phyloP scores from a whole-genome alignment of 169 alveolate genomes.

The Perkinsus olseni region DNA sequence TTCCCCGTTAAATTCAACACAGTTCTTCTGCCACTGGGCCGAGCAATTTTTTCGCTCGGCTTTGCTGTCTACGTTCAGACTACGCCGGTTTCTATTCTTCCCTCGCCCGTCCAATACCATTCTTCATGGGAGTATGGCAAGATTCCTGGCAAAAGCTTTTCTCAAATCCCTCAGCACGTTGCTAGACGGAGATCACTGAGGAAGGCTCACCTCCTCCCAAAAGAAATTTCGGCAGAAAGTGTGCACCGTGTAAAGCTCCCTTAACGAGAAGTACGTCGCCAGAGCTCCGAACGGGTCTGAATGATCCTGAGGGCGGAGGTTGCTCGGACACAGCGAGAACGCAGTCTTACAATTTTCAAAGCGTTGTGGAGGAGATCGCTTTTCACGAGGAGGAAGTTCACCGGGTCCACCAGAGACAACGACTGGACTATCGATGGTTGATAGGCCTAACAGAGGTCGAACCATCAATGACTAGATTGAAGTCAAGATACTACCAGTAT shows the following conservation, averaged over 20 bases:
- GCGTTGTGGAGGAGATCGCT: background rate
- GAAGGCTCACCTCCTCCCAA: background rate
- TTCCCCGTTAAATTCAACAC: background rate
- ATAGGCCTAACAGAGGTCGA: background rate
- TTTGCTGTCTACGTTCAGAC: too few relatives aligned
- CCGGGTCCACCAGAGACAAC: background rate
- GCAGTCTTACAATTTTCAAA: background rate
- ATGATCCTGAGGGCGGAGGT: background rate
- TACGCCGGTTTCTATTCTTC: too few relatives aligned
- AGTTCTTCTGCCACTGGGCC: background rate
- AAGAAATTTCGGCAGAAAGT: background rate
- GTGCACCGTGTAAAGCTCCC: background rate
- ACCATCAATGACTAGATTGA: background rate
- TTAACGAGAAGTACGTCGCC: background rate
- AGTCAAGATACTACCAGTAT: background rate
- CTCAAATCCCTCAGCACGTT: too few relatives aligned
- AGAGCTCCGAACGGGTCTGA: background rate
- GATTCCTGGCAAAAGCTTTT: too few relatives aligned
- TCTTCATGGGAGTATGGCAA: too few relatives aligned
- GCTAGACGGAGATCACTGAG: too few relatives aligned
- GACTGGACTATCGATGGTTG: background rate
- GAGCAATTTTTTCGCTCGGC: background rate
- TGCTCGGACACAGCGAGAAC: too few relatives aligned
- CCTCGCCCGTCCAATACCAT: too few relatives aligned
- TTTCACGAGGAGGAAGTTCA: background rate